These are phyloP conservation scores for Boechera stricta DNA, from an alignment of 345 rosid species.

Conservation along the genomic window DNA sequence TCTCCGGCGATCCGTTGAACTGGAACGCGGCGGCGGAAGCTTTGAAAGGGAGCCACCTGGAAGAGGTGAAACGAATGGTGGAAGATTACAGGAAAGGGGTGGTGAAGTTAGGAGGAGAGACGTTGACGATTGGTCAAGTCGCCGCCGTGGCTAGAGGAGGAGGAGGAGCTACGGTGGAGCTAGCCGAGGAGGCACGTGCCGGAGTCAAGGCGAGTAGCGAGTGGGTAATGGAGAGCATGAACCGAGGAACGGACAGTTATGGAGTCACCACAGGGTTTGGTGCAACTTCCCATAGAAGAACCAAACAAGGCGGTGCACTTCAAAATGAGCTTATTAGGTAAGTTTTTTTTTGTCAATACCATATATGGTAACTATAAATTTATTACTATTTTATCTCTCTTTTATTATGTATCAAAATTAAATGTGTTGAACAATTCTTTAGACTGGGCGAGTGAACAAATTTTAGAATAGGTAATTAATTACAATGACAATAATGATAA, in stretches of 20 bases:
- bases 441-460: background rate
- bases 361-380: background rate
- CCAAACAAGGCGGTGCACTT: conserved; percentile 72
- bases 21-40: conserved; percentile 76
- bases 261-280: conserved; percentile 87
- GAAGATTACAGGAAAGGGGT: conserved; percentile 62
- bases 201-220: conserved; percentile 78
- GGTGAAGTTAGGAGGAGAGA: conserved; percentile 80
- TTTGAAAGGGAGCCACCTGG: conserved; percentile 77
- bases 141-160: conserved; percentile 59
- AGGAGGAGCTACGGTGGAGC: conserved; percentile 53
- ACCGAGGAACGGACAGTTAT: conserved; percentile 72
- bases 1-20: conserved; percentile 61
- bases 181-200: conserved; percentile 62
- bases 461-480: conserved; percentile 2
- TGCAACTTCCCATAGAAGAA: conserved; percentile 71
- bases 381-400: background rate
- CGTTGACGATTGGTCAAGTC: conserved; percentile 78
- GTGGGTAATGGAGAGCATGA: conserved; percentile 82
- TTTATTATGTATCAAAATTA: background rate
- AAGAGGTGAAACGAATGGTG: conserved; percentile 84
- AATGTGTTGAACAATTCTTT: background rate
- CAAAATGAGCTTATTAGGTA: conserved; percentile 82
- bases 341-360: background rate
- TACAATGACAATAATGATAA: background rate